phyloP scores from a whole-genome alignment of 768 basidiomycete species.

The Mycena polygramma region DNA sequence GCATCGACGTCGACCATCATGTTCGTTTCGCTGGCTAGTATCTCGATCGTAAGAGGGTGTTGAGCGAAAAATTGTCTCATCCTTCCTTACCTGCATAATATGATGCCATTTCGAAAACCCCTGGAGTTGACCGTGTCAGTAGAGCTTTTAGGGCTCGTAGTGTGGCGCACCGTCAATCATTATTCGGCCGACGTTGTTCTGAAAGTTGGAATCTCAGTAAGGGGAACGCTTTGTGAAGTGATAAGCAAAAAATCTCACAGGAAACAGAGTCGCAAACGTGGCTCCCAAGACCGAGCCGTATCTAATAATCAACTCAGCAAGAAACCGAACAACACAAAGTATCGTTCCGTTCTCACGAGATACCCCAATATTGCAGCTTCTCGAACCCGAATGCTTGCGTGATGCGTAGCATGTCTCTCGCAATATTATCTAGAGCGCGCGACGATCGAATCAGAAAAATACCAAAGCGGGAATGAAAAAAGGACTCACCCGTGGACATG shows the following conservation, averaged over 20 bases:
- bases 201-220: background rate
- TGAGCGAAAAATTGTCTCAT: background rate
- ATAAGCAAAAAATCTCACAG: constrained; percentile 42
- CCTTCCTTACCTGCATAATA: constrained; percentile 6
- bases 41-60: background rate
- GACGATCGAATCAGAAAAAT: too few species aligned
- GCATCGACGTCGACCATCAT: constrained; percentile 34
- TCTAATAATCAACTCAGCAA: constrained; percentile 30
- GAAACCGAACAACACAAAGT: too few species aligned
- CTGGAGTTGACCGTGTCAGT: background rate
- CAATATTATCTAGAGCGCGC: constrained; percentile 46
- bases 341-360: constrained; percentile 38
- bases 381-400: constrained; percentile 47
- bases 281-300: constrained; percentile 45
- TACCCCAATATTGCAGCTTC: constrained; percentile 50
- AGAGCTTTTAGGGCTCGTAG: too few species aligned
- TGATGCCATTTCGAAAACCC: constrained; percentile 5
- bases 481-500: constrained; percentile 25
- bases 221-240: background rate
- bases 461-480: constrained; percentile 31
- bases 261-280: constrained; percentile 51
- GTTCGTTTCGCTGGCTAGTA: background rate
- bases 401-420: constrained; percentile 54
- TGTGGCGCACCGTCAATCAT: constrained; percentile 13
- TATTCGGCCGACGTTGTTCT: constrained; percentile 23